Conservation (phyloP, 805 yeast species). For the Metschnikowia continentalis region DNA sequence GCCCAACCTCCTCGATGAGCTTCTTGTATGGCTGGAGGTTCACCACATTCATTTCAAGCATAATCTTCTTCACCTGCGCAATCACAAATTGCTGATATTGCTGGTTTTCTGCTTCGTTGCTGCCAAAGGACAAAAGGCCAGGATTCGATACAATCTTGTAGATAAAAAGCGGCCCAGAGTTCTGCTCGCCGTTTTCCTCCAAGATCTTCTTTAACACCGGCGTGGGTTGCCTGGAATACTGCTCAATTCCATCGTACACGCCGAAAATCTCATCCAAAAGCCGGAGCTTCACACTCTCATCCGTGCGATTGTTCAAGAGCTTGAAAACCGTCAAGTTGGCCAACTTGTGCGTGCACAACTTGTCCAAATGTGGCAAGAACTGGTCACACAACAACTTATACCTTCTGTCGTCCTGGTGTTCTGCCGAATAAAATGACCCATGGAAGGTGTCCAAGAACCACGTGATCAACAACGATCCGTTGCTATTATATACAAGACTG, state of each 20-base stretch:
- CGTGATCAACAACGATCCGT: conserved; percentile 84
- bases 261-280: conserved; percentile 69
- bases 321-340: conserved; percentile 82
- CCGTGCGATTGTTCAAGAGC: conserved; percentile 65
- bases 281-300: conserved; percentile 53
- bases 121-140: conserved; percentile 35
- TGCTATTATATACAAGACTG: conserved; percentile 73
- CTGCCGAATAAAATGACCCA: conserved; percentile 17
- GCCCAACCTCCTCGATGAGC: conserved; percentile 88
- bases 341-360: conserved; percentile 72
- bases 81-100: conserved; percentile 52
- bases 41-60: conserved; percentile 54
- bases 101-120: conserved; percentile 18
- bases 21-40: conserved; percentile 73
- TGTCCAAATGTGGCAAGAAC: conserved; percentile 57
- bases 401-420: conserved; percentile 40
- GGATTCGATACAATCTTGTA: conserved; percentile 78
- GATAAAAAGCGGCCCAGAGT: conserved; percentile 53
- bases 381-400: conserved; percentile 61
- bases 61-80: conserved; percentile 56
- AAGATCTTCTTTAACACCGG: conserved; percentile 54
- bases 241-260: conserved; percentile 24
- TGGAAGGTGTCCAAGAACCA: conserved; percentile 85
- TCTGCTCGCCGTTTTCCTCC: conserved; percentile 58
- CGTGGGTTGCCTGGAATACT: conserved; percentile 5